Evolutionary conservation across 305 asterid species (phyloP).

Genomic region (Petunia hybrid): DNA sequence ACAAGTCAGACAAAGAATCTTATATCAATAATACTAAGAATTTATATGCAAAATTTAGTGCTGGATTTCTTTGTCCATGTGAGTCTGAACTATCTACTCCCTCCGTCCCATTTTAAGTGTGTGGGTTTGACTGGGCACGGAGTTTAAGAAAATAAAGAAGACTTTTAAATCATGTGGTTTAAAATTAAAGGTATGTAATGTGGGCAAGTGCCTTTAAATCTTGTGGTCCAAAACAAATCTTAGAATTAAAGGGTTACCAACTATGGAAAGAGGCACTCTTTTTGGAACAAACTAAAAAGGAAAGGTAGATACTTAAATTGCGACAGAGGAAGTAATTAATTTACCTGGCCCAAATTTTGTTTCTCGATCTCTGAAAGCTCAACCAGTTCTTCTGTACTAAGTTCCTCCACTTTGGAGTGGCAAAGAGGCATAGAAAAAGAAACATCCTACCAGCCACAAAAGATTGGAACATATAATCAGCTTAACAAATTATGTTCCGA

Average conservation of each 20-base stretch:
- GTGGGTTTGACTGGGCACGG: too few species aligned
- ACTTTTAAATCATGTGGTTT: too few species aligned
- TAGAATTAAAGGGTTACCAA: too few species aligned
- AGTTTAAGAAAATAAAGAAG: too few species aligned
- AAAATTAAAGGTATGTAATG: too few species aligned
- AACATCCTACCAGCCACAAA: slow-evolving; percentile 63
- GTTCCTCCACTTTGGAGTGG: slow-evolving; percentile 77
- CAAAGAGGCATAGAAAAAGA: slow-evolving; percentile 93
- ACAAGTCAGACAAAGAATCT: background rate
- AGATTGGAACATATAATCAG: slow-evolving; percentile 30
- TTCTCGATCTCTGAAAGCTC: slow-evolving; percentile 84
- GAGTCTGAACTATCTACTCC: background rate
- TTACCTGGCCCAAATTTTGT: slow-evolving; percentile 80
- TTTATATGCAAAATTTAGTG: background rate
- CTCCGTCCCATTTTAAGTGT: too few species aligned
- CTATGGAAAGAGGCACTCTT: too few species aligned
- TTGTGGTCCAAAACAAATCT: too few species aligned
- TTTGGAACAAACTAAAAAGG: too few species aligned
- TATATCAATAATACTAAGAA: slow-evolving; percentile 15
- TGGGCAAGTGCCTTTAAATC: too few species aligned
- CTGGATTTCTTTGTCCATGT: background rate
- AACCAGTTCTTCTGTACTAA: slow-evolving; percentile 75
- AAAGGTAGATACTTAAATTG: too few species aligned
- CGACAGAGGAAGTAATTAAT: background rate
- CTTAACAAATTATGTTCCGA: slow-evolving; percentile 25